These are phyloP conservation scores for Hypocreales sp. DNA, from an alignment of 2,329 filamentous ascomycete genomes.

Conservation along the genomic window DNA sequence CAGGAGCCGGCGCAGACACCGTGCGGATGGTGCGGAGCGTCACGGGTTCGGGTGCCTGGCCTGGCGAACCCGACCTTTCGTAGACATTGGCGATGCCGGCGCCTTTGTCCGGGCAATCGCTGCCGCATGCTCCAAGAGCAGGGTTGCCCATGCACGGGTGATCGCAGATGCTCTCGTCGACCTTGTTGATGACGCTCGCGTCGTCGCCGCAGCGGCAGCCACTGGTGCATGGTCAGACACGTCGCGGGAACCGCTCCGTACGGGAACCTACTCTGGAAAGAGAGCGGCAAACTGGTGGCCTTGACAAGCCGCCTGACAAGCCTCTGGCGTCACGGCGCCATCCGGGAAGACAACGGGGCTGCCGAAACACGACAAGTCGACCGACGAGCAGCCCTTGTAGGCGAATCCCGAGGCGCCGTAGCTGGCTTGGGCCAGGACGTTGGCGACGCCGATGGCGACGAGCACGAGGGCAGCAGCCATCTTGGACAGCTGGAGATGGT, in stretches of 20 bases:
- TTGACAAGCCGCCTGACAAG: slow-evolving; percentile 13
- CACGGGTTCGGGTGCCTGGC: background rate
- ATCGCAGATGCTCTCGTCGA: slow-evolving; percentile 16
- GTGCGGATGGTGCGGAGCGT: background rate
- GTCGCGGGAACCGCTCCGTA: accelerated
- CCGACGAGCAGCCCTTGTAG: slow-evolving; percentile 12
- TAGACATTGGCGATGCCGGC: slow-evolving; percentile 17
- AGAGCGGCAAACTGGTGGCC: slow-evolving; percentile 13
- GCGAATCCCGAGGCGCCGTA: slow-evolving; percentile 9
- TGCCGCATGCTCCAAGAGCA: slow-evolving; percentile 17
- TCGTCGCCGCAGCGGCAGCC: slow-evolving; percentile 20
- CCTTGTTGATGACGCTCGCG: slow-evolving; percentile 9
- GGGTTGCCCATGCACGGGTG: slow-evolving; percentile 13
- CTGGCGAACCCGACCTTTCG: slow-evolving; percentile 5
- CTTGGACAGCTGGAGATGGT: slow-evolving; percentile 2
- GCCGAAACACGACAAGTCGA: slow-evolving; percentile 12
- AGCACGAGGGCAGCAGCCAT: slow-evolving; percentile 11
- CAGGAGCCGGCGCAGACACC: slow-evolving; percentile 1
- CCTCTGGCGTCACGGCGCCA: slow-evolving; percentile 10
- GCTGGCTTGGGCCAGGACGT: slow-evolving; percentile 6
- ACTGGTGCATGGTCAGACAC: slow-evolving; percentile 8
- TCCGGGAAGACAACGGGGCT: slow-evolving; percentile 9
- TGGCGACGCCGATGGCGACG: slow-evolving; percentile 8
- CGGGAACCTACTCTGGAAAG: slow-evolving; percentile 14
- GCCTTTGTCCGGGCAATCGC: slow-evolving; percentile 11